These are phyloP conservation scores for Xylogone sp. DNA, from an alignment of 2,329 filamentous ascomycete genomes.

Conservation along the genomic window DNA sequence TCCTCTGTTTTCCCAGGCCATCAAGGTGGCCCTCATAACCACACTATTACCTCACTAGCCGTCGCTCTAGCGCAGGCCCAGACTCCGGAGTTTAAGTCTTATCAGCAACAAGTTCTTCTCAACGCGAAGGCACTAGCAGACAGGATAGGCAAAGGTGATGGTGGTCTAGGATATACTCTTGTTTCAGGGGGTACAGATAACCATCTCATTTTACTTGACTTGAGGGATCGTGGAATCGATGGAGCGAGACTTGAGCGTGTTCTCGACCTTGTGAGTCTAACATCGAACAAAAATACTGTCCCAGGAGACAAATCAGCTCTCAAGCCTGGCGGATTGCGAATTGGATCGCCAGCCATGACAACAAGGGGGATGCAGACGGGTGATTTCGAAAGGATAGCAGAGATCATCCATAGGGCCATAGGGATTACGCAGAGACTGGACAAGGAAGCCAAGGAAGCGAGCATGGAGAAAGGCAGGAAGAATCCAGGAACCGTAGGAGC, in stretches of 20 bases:
- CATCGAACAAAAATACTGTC: slow-evolving; percentile 95
- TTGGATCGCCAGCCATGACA: slow-evolving; percentile 94
- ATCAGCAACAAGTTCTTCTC: slow-evolving; percentile 81
- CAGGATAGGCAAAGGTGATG: slow-evolving; percentile 65
- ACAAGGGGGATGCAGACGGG: slow-evolving; percentile 80
- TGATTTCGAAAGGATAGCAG: slow-evolving; percentile 79
- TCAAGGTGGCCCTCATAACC: slow-evolving; percentile 94
- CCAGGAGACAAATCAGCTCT: slow-evolving; percentile 88
- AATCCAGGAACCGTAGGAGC: slow-evolving; percentile 55
- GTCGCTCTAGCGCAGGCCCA: slow-evolving; percentile 91
- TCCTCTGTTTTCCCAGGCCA: slow-evolving; percentile 92
- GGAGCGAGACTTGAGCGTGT: slow-evolving; percentile 83
- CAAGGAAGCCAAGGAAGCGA: slow-evolving; percentile 62
- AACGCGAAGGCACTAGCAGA: slow-evolving; percentile 82
- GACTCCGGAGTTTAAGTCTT: slow-evolving; percentile 79
- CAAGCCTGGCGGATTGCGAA: slow-evolving; percentile 85
- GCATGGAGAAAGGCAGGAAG: slow-evolving; percentile 61
- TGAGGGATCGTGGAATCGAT: slow-evolving; percentile 81
- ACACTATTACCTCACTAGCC: slow-evolving; percentile 92
- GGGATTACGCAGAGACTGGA: slow-evolving; percentile 71
- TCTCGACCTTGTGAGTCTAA: slow-evolving; percentile 87
- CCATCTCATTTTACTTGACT: slow-evolving; percentile 87
- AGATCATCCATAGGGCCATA: slow-evolving; percentile 77
- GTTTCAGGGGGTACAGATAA: slow-evolving; percentile 92
- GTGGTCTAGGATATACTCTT: slow-evolving; percentile 75